Evolutionary conservation across 2,329 filamentous ascomycete genomes (phyloP).

Genomic region (Fusarium phyllophilum): DNA sequence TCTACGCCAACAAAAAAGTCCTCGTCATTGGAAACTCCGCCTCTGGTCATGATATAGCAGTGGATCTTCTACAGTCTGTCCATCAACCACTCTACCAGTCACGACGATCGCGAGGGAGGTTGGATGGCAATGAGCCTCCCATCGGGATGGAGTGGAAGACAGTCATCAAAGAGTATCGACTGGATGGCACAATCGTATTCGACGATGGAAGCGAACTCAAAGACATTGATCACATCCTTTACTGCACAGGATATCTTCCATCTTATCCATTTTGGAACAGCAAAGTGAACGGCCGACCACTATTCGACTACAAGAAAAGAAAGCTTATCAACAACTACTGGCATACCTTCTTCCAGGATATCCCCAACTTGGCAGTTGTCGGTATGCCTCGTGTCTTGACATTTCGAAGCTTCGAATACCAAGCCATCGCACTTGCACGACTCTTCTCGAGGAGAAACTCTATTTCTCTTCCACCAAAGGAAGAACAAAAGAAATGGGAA

Average conservation of each 20-base stretch:
- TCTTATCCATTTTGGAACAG: constrained; percentile 63
- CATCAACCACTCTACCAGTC: constrained; percentile 62
- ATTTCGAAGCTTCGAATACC: constrained; percentile 66
- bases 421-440: constrained; percentile 63
- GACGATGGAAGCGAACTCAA: constrained; percentile 49
- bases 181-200: constrained; percentile 57
- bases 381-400: constrained; percentile 63
- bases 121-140: constrained; percentile 61
- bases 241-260: constrained; percentile 56
- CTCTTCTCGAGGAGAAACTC: constrained; percentile 57
- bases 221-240: constrained; percentile 53
- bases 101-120: constrained; percentile 58
- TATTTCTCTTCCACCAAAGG: constrained; percentile 50
- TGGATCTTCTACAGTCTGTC: constrained; percentile 51
- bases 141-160: constrained; percentile 64
- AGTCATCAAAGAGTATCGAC: constrained; percentile 56
- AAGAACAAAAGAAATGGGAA: constrained; percentile 60
- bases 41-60: constrained; percentile 54
- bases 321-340: constrained; percentile 58
- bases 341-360: constrained; percentile 63
- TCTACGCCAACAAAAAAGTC: constrained; percentile 49
- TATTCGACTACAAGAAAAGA: constrained; percentile 61
- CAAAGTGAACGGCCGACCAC: constrained; percentile 53
- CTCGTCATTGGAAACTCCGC: constrained; percentile 58
- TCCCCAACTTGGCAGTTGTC: constrained; percentile 60